Evolutionary conservation across 139 green algal species (phyloP).

Genomic region (Picochlorum sp.): DNA sequence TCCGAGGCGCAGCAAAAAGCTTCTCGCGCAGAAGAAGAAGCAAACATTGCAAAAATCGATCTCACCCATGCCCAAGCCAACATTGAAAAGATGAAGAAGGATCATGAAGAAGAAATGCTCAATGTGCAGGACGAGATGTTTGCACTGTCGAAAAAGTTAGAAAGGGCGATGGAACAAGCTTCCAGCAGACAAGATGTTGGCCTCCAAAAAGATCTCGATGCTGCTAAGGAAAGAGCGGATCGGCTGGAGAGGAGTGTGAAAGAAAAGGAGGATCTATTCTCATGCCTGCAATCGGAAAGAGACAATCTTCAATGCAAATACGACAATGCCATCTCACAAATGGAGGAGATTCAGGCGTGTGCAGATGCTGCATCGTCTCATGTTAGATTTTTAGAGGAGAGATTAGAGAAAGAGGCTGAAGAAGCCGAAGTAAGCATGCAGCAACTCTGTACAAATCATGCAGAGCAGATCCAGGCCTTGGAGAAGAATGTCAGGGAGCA

Average conservation of each 20-base stretch:
- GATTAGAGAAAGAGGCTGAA: constrained; percentile 29
- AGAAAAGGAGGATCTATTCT: constrained; percentile 6
- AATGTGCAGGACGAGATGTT: background rate
- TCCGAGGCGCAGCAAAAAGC: constrained; percentile 53
- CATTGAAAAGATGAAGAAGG: no score
- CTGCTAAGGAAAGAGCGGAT: background rate
- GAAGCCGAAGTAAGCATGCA: constrained; percentile 26
- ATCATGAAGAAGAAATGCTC: background rate
- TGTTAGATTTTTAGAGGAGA: constrained; percentile 58
- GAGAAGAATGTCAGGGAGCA: constrained; percentile 1
- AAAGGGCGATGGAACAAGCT: background rate
- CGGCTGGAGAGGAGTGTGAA: background rate
- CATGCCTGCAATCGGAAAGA: constrained; percentile 12
- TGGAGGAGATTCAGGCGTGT: constrained; percentile 62
- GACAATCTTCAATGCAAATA: constrained; percentile 9
- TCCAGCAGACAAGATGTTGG: background rate
- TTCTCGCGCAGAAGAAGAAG: constrained; percentile 43
- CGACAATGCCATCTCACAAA: constrained; percentile 14
- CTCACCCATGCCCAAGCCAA: background rate
- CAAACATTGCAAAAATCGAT: constrained; percentile 25
- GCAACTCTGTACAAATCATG: background rate
- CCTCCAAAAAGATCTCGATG: constrained; percentile 27
- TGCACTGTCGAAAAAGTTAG: background rate
- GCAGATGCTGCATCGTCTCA: constrained; percentile 47
- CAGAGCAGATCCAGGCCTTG: background rate